Evolutionary conservation across 768 basidiomycete genomes (phyloP).

Genomic region (Amanita molliuscula): DNA sequence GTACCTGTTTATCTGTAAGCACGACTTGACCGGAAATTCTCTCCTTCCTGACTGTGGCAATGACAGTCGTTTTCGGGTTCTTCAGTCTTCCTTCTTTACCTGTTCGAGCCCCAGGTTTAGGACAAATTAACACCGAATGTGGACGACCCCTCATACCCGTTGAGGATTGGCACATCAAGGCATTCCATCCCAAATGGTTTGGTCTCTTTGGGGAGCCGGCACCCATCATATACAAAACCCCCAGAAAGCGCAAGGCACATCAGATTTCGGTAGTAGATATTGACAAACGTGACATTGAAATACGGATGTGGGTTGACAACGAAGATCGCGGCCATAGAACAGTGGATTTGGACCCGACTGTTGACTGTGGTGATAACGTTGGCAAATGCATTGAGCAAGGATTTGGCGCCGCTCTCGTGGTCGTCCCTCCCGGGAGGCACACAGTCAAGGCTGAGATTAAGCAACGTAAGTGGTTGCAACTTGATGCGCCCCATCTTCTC

Average conservation of each 20-base stretch:
- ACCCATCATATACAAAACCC: neutral
- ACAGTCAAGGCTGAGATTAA: slow-evolving; percentile 1
- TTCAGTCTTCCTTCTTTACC: neutral
- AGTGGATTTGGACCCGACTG: neutral
- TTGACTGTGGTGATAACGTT: slow-evolving; percentile 2
- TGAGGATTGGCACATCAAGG: neutral
- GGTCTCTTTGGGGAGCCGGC: slow-evolving; percentile 1
- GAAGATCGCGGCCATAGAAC: neutral
- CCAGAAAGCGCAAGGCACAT: neutral
- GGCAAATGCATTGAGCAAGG: neutral
- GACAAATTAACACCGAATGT: neutral
- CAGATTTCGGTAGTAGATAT: slow-evolving; percentile 3
- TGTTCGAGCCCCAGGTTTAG: neutral
- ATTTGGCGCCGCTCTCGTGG: neutral
- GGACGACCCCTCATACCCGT: neutral
- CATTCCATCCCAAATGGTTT: slow-evolving; percentile 2
- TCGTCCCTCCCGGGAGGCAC: neutral
- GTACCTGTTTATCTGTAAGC: neutral
- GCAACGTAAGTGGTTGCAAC: neutral
- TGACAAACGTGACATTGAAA: slow-evolving; percentile 4
- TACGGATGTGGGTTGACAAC: slow-evolving; percentile 6
- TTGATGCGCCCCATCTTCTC: neutral
- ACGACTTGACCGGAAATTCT: neutral
- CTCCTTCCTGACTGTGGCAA: neutral
- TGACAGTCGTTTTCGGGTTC: neutral